Evolutionary conservation across 768 basidiomycete genomes (phyloP).

Genomic region (Daedaleopsis sinensis): DNA sequence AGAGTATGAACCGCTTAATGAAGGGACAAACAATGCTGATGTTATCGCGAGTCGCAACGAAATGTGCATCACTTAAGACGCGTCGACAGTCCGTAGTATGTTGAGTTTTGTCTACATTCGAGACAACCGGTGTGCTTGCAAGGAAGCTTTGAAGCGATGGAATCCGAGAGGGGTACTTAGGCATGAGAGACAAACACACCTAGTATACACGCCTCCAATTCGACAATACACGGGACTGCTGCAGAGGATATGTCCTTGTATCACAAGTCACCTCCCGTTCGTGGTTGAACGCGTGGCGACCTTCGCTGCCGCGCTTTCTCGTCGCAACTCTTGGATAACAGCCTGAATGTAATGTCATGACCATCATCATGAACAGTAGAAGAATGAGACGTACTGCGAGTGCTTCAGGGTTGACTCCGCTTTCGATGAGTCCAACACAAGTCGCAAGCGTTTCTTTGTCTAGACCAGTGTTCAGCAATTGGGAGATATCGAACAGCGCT

Average conservation of each 20-base stretch:
- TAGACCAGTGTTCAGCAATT: slow-evolving; percentile 82
- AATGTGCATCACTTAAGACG: too few species aligned
- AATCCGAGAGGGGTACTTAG: too few species aligned
- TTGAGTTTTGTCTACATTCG: too few species aligned
- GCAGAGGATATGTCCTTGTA: not conserved
- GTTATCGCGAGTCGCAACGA: too few species aligned
- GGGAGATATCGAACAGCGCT: slow-evolving; percentile 89
- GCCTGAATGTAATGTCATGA: slow-evolving; percentile 49
- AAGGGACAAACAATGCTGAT: too few species aligned
- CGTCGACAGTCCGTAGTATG: too few species aligned
- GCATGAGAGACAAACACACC: not conserved
- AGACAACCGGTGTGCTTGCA: too few species aligned
- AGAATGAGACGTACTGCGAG: slow-evolving; percentile 64
- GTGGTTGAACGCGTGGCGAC: slow-evolving; percentile 29
- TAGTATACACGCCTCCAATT: not conserved
- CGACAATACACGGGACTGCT: not conserved
- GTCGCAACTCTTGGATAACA: slow-evolving; percentile 81
- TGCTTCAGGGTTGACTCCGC: slow-evolving; percentile 90
- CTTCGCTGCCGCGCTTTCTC: slow-evolving; percentile 57
- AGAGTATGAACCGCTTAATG: too few species aligned
- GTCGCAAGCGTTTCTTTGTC: slow-evolving; percentile 93
- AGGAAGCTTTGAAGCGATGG: too few species aligned
- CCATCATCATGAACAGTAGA: slow-evolving; percentile 5
- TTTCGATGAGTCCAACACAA: slow-evolving; percentile 91
- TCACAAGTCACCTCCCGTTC: not conserved